Percentiles rank a stretch among this genome's conserved stretches.
phyloP scores from a whole-genome alignment of 768 basidiomycete species.

The Candolleomyces efflorescens region DNA sequence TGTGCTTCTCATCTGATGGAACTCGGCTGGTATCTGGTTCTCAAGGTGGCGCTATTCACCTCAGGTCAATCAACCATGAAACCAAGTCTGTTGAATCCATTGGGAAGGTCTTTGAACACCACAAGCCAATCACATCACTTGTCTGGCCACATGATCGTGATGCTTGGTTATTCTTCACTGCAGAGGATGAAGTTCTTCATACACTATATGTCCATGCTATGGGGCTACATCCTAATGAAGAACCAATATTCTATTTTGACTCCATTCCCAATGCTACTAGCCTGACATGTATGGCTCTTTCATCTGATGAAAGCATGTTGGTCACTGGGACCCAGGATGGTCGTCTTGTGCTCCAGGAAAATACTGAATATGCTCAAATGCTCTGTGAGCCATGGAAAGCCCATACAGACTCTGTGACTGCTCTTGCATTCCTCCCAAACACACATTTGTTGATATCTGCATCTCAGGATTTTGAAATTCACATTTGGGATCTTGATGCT shows the following conservation, averaged over 20 bases:
- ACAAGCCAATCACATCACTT: background rate
- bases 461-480: constrained; percentile 1
- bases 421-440: constrained; percentile 23
- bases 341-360: background rate
- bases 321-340: background rate
- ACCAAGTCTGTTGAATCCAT: too few relatives aligned
- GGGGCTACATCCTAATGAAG: background rate
- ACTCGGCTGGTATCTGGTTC: too few relatives aligned
- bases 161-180: background rate
- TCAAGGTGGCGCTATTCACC: too few relatives aligned
- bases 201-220: background rate
- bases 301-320: background rate
- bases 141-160: background rate
- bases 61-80: too few relatives aligned
- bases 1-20: too few relatives aligned
- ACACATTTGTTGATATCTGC: constrained; percentile 14
- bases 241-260: too few relatives aligned
- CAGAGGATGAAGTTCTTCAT: background rate
- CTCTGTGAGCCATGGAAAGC: constrained; percentile 3
- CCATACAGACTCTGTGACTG: constrained; percentile 2
- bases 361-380: background rate
- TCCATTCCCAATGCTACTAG: background rate
- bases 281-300: background rate
- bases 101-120: too few relatives aligned
- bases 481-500: constrained; percentile 3